Evolutionary conservation across 257 asterid species (phyloP), one percentile per base, ranked within the genome.

Genomic region (Penstemon davidsonii): DNA sequence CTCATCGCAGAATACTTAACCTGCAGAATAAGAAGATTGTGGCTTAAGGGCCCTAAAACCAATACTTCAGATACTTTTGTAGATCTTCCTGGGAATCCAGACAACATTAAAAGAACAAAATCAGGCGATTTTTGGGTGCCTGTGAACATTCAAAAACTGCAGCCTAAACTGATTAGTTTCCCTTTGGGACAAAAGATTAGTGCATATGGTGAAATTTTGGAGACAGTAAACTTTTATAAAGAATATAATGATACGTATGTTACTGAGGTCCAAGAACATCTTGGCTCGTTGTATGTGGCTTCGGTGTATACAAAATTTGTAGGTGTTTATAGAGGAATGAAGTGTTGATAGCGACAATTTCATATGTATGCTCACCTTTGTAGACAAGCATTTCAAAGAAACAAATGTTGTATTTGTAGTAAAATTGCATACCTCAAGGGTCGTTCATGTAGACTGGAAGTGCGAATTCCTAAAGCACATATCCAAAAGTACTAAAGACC

Each of bases 41-140:
- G 84, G 88, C 59, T 84, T 1, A 75, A 44, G 62, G 90, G 88
- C 6, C 73, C 84, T 0, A 79, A 72, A 60, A 83, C 80, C 0
- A 69, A 64, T 13, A 64, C 82, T 4, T 40, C 75, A 0, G 83
- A 87, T 2, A 70, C 76, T 12, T 71, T 82, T 8, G 73, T 6
- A 2, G 68, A 62, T 8, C 56, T 62, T 44, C 43, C 68, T 33
- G 68, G 68, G 18, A 62, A 62, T 39, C 87, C 87, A 3, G 85
- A 75, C 47, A 81, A 81, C 61, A 85, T 84, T 3, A 66, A 15
- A 53, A 19, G 62, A 33, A 66, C 71, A 53, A 52, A 33, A 25
- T 40, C 62, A 4, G 53, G 87, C 55, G 84, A 83, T 44, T 84
- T 82, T 60, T 82, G 87, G 87, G 85, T 82, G 40, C 60, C 88